Evolutionary conservation across 257 asterid genomes (phyloP).

Genomic region (Primulina huaijiensis): DNA sequence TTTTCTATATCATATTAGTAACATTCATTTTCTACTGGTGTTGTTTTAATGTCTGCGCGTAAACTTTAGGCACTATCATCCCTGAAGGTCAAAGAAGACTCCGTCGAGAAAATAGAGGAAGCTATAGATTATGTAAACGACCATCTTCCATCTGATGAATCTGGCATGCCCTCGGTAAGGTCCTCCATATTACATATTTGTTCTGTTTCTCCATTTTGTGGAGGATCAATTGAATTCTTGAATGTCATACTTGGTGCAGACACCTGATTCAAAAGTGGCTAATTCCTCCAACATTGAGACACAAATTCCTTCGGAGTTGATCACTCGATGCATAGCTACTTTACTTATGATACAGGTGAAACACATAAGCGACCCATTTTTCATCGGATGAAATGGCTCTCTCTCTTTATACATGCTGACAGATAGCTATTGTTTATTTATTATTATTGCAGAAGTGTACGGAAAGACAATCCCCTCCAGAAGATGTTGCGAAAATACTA

Average conservation of each 20-base stretch:
- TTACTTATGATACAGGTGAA: slow-evolving; percentile 30
- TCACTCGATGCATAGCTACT: slow-evolving; percentile 15
- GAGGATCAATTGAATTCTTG: slow-evolving; percentile 16
- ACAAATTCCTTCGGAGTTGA: slow-evolving; percentile 39
- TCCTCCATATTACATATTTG: slow-evolving; percentile 20
- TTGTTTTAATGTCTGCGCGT: slow-evolving; percentile 3
- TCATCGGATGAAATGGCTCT: not conserved
- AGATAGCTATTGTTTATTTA: not conserved
- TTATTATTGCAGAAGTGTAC: slow-evolving; percentile 74
- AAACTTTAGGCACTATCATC: slow-evolving; percentile 62
- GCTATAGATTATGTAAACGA: slow-evolving; percentile 58
- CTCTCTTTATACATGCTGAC: slow-evolving; percentile 9
- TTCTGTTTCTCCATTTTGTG: slow-evolving; percentile 15
- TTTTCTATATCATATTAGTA: slow-evolving; percentile 1
- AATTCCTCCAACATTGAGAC: slow-evolving; percentile 48
- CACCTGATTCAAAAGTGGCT: slow-evolving; percentile 40
- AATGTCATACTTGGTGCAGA: slow-evolving; percentile 39
- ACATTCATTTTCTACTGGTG: slow-evolving; percentile 8
- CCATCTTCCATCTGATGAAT: slow-evolving; percentile 40
- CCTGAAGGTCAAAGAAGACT: slow-evolving; percentile 46
- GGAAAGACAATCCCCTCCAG: slow-evolving; percentile 91
- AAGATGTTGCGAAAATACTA: slow-evolving; percentile 78
- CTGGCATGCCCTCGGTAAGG: slow-evolving; percentile 39
- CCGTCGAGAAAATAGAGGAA: slow-evolving; percentile 66
- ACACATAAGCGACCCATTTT: not conserved